phyloP scores from a whole-genome alignment of 2,329 filamentous ascomycete species.

The Bipolaris bicolor region DNA sequence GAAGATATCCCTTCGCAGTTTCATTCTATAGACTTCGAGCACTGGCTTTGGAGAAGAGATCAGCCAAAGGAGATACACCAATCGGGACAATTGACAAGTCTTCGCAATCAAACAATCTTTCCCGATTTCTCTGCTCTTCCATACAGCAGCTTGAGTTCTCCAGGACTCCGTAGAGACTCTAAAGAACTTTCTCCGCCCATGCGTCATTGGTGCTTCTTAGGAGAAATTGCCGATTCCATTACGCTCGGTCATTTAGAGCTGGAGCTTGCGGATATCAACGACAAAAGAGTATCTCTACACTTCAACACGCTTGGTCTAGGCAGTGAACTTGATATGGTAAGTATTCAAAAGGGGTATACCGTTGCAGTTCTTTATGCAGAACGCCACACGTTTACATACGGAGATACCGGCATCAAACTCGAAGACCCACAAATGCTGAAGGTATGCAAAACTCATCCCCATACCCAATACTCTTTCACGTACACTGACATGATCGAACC shows the following conservation, averaged over 20 bases:
- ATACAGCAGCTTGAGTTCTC: background rate
- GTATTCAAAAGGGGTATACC: constrained; percentile 28
- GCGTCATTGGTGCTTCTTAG: constrained; percentile 32
- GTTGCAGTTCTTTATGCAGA: constrained; percentile 11
- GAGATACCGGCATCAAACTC: too few species aligned
- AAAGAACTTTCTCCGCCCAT: constrained; percentile 15
- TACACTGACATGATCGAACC: too few species aligned
- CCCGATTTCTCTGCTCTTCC: constrained; percentile 28
- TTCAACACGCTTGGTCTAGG: constrained; percentile 37
- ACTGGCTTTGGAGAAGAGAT: constrained; percentile 35
- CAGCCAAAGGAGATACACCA: constrained; percentile 18
- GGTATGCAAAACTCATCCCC: too few species aligned
- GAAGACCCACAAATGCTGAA: too few species aligned
- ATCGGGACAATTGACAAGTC: constrained; percentile 19
- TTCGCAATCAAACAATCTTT: constrained; percentile 25
- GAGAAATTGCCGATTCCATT: constrained; percentile 28
- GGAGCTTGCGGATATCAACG: constrained; percentile 32
- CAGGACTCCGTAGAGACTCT: background rate
- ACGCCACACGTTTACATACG: too few species aligned
- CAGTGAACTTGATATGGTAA: constrained; percentile 25
- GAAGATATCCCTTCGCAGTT: constrained; percentile 24
- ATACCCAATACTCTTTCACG: too few species aligned
- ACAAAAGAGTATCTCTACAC: constrained; percentile 28
- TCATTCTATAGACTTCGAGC: constrained; percentile 25
- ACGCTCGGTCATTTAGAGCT: constrained; percentile 30